phyloP scores from a whole-genome alignment of 352 stramenopile genomes.

The Ophiocytium majus region DNA sequence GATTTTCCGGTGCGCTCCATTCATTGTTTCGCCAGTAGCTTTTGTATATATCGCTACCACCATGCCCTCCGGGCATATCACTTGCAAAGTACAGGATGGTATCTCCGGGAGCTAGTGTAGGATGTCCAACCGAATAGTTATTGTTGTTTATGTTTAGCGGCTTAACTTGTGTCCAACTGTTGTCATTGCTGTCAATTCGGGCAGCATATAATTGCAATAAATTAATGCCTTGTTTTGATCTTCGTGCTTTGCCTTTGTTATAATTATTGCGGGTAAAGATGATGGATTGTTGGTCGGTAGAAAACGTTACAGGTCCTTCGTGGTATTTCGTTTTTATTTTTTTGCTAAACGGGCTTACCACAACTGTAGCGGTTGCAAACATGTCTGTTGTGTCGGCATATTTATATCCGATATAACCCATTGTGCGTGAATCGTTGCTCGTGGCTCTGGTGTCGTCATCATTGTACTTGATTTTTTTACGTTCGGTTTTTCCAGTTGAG shows the following conservation, averaged over 20 bases:
- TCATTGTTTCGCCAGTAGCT: neutral
- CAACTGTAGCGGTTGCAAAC: no score
- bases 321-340: slow-evolving; percentile 13
- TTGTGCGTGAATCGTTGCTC: no score
- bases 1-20: neutral
- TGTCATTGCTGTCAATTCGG: no score
- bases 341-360: no score
- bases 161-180: no score
- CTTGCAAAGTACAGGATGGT: neutral
- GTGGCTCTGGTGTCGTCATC: no score
- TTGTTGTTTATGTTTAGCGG: neutral
- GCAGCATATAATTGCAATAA: slow-evolving; percentile 6
- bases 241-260: no score
- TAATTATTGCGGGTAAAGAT: slow-evolving; percentile 13
- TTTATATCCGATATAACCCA: no score
- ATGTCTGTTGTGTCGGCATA: no score
- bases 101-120: neutral
- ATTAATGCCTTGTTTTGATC: no score
- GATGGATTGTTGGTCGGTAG: neutral
- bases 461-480: no score
- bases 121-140: slow-evolving; percentile 6
- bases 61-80: neutral
- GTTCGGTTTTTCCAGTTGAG: no score
- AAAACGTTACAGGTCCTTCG: neutral
- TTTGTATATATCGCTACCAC: neutral